Conservation (phyloP, 1,284 basidiomycete genomes). For the Coniophora puteana region DNA sequence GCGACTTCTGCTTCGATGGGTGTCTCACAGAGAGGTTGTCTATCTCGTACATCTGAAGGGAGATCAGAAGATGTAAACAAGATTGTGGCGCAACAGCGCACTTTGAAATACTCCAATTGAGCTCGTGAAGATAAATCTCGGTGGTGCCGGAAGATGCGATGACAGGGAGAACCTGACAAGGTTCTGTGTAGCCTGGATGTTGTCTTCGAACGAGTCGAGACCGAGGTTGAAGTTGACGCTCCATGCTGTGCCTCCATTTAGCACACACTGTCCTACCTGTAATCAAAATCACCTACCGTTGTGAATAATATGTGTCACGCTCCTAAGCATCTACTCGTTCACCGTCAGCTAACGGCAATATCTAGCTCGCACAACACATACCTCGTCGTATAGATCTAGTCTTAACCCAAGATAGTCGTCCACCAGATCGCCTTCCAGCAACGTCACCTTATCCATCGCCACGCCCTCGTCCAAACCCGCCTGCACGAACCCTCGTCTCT, state of each 20-base stretch:
- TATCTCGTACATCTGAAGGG: slow-evolving; percentile 4
- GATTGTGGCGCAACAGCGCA: slow-evolving; percentile 8
- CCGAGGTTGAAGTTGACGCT: slow-evolving; percentile 38
- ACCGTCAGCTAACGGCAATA: no score
- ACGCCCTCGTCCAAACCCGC: slow-evolving; percentile 2
- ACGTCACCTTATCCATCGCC: slow-evolving; percentile 3
- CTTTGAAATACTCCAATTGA: slow-evolving; percentile 27
- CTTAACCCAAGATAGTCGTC: slow-evolving; percentile 20
- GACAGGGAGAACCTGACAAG: slow-evolving; percentile 35
- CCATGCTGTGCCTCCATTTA: slow-evolving; percentile 38
- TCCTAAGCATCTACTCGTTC: slow-evolving; percentile 12
- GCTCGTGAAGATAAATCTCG: slow-evolving; percentile 29
- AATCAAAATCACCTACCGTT: slow-evolving; percentile 21
- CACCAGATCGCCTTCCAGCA: slow-evolving; percentile 6
- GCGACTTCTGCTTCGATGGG: slow-evolving; percentile 18
- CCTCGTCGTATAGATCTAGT: slow-evolving; percentile 12
- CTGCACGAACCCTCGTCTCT: slow-evolving; percentile 10
- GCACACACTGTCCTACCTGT: neutral
- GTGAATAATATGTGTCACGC: slow-evolving; percentile 29
- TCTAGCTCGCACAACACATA: neutral
- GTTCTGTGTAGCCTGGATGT: slow-evolving; percentile 31
- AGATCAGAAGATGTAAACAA: neutral
- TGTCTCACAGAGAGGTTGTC: neutral
- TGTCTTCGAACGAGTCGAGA: slow-evolving; percentile 33
- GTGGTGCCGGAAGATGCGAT: slow-evolving; percentile 17